Evolutionary conservation across 2,329 filamentous ascomycete genomes (phyloP).

Genomic region (Hypoxylon sp.): DNA sequence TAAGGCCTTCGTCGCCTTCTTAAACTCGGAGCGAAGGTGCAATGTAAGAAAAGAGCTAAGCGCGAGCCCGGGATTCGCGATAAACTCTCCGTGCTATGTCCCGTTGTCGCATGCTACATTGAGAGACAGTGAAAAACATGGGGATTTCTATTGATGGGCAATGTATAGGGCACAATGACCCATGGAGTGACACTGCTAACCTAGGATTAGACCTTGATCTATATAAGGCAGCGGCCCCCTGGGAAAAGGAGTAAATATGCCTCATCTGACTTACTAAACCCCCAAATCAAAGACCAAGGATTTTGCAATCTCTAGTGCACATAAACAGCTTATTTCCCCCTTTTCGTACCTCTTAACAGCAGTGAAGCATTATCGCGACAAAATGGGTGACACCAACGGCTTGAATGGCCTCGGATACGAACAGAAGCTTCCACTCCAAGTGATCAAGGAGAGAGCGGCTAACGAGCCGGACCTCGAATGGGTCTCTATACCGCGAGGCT

Average conservation of each 20-base stretch:
- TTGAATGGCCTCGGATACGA: neutral
- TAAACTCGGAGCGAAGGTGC: constrained; percentile 1
- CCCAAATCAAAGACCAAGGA: neutral
- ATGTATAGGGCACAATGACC: neutral
- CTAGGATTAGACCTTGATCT: neutral
- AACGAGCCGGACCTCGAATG: constrained; percentile 52
- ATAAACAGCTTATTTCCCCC: neutral
- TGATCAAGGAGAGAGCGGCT: constrained; percentile 55
- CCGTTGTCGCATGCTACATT: constrained; percentile 9
- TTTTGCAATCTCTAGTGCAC: constrained; percentile 7
- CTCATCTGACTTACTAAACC: neutral
- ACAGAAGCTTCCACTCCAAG: constrained; percentile 53
- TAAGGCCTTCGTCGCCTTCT: neutral
- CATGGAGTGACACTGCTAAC: neutral
- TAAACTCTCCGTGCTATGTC: neutral
- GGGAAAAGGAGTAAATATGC: neutral
- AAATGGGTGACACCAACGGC: constrained; percentile 1
- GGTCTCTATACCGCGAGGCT: constrained; percentile 52
- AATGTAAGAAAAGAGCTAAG: neutral
- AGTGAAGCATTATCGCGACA: neutral
- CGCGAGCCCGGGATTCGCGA: constrained; percentile 14
- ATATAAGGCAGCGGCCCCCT: constrained; percentile 2
- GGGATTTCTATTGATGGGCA: neutral
- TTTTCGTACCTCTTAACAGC: neutral
- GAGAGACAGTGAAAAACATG: neutral